Conservation (phyloP, 1,139 yeast species). For the Taiozyma sp. region DNA sequence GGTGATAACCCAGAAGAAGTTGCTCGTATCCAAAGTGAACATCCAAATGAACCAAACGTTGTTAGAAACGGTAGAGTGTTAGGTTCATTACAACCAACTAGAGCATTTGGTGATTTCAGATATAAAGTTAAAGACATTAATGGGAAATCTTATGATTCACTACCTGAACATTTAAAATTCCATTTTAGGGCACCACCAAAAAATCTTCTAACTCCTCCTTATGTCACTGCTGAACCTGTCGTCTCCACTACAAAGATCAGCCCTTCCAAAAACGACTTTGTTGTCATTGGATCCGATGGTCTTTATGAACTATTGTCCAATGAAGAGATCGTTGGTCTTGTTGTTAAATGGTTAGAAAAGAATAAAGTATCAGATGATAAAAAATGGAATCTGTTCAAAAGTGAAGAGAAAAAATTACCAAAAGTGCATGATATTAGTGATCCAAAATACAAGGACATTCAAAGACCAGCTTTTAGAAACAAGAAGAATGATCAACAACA, state of each 20-base stretch:
- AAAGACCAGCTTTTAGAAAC: constrained; percentile 53
- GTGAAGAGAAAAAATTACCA: constrained; percentile 49
- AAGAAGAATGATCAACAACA: constrained; percentile 30
- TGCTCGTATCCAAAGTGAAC: constrained; percentile 76
- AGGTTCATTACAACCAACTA: constrained; percentile 92
- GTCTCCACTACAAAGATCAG: constrained; percentile 75
- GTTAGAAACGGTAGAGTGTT: constrained; percentile 85
- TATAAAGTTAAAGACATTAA: constrained; percentile 67
- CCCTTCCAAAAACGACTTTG: constrained; percentile 71
- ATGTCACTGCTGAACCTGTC: constrained; percentile 95
- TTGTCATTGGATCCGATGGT: constrained; percentile 95
- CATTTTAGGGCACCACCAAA: constrained; percentile 83
- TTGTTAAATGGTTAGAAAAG: constrained; percentile 88
- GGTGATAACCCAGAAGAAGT: constrained; percentile 90
- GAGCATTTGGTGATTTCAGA: constrained; percentile 97
- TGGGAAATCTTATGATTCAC: constrained; percentile 39
- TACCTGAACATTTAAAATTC: constrained; percentile 76
- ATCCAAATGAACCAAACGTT: constrained; percentile 84
- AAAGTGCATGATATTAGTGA: constrained; percentile 56
- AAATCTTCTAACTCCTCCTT: constrained; percentile 84
- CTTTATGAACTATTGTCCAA: constrained; percentile 86
- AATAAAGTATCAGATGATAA: constrained; percentile 26
- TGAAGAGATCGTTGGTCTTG: constrained; percentile 89
- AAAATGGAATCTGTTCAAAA: constrained; percentile 19
- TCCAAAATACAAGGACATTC: constrained; percentile 45